Evolutionary conservation across 352 stramenopile species (phyloP).

Genomic region (Phytophthora meadii): DNA sequence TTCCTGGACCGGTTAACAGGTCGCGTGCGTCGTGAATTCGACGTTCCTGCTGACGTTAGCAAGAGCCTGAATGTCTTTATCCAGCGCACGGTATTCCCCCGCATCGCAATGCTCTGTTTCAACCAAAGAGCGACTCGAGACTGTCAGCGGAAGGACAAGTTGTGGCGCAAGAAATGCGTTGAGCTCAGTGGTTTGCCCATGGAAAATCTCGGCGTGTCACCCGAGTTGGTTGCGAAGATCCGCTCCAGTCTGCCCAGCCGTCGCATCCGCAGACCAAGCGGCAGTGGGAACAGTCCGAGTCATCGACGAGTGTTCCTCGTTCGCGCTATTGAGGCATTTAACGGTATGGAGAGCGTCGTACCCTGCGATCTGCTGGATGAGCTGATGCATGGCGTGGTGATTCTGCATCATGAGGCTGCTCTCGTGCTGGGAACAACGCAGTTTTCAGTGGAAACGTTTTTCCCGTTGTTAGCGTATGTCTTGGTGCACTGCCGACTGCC

Average conservation of each 20-base stretch:
- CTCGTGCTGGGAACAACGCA: slow-evolving; percentile 88
- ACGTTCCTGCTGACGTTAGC: slow-evolving; percentile 73
- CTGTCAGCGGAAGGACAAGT: slow-evolving; percentile 83
- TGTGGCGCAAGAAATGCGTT: slow-evolving; percentile 79
- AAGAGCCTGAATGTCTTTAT: slow-evolving; percentile 84
- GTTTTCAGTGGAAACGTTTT: slow-evolving; percentile 89
- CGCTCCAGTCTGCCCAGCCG: slow-evolving; percentile 56
- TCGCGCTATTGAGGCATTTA: slow-evolving; percentile 82
- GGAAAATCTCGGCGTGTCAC: slow-evolving; percentile 65
- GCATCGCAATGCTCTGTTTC: slow-evolving; percentile 79
- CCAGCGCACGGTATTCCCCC: slow-evolving; percentile 77
- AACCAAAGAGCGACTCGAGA: slow-evolving; percentile 72
- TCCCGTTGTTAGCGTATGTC: slow-evolving; percentile 84
- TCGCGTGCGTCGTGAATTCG: slow-evolving; percentile 77
- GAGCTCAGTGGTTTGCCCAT: slow-evolving; percentile 71
- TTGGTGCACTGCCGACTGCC: slow-evolving; percentile 77
- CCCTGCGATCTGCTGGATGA: slow-evolving; percentile 87
- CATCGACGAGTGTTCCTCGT: slow-evolving; percentile 62
- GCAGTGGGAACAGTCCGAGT: slow-evolving; percentile 21
- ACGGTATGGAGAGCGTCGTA: slow-evolving; percentile 77
- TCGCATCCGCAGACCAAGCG: slow-evolving; percentile 26
- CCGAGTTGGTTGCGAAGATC: slow-evolving; percentile 72
- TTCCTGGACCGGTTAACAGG: slow-evolving; percentile 74
- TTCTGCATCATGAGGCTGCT: slow-evolving; percentile 85
- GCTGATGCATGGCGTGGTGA: slow-evolving; percentile 85